phyloP scores from a whole-genome alignment of 106 monocot genomes.

The Allium sativum region DNA sequence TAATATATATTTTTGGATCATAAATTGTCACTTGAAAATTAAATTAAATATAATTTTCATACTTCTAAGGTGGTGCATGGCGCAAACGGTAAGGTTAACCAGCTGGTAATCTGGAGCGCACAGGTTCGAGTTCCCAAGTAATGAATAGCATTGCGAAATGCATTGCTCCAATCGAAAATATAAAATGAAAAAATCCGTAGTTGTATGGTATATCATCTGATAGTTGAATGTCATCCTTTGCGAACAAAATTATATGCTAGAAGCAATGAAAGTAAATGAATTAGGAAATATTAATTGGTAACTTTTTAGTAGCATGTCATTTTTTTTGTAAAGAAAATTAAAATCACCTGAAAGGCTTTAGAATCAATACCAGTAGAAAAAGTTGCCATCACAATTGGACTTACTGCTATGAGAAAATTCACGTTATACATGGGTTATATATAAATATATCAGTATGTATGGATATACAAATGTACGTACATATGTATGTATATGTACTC shows the following conservation, averaged over 20 bases:
- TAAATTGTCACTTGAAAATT: too few species aligned
- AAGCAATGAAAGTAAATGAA: too few species aligned
- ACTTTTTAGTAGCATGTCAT: too few species aligned
- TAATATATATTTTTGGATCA: too few species aligned
- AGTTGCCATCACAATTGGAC: slow-evolving; percentile 59
- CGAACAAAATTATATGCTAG: too few species aligned
- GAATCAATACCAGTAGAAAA: slow-evolving; percentile 64
- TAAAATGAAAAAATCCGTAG: slow-evolving; percentile 50
- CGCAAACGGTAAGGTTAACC: too few species aligned
- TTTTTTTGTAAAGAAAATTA: neutral
- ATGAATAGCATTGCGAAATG: slow-evolving; percentile 74
- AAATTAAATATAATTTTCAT: too few species aligned
- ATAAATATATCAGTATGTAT: neutral
- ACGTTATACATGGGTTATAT: neutral
- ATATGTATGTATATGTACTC: neutral
- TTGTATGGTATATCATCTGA: slow-evolving; percentile 57
- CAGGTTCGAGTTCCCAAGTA: slow-evolving; percentile 54
- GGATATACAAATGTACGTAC: neutral
- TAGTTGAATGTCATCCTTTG: slow-evolving; percentile 14
- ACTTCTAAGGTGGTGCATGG: slow-evolving; percentile 55
- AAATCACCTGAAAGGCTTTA: slow-evolving; percentile 46
- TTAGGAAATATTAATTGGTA: too few species aligned
- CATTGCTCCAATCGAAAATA: slow-evolving; percentile 72
- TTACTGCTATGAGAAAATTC: slow-evolving; percentile 56
- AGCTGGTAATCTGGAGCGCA: too few species aligned